Conservation (phyloP, 129 eudicot species). For the sunflower (Helianthus annuus) region DNA sequence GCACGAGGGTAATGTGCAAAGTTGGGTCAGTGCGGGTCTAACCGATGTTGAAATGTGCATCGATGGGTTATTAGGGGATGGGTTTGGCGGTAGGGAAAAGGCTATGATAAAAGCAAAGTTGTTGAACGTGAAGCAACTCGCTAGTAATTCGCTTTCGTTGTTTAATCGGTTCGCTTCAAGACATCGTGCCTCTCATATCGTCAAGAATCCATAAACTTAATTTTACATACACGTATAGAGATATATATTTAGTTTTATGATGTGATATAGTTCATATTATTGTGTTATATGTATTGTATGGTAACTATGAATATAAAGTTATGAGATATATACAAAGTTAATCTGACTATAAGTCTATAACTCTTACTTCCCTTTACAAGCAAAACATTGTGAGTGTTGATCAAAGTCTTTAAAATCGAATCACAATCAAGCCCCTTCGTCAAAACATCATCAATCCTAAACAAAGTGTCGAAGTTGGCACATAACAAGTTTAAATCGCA, state of each 20-base stretch:
- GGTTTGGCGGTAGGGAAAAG: slow-evolving; percentile 44
- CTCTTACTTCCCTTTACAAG: no score
- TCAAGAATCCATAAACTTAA: slow-evolving; percentile 37
- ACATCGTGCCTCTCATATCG: slow-evolving; percentile 50
- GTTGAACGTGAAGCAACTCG: slow-evolving; percentile 55
- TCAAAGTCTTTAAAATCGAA: no score
- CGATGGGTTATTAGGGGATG: slow-evolving; percentile 51
- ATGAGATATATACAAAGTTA: neutral
- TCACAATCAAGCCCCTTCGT: no score
- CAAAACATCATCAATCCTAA: no score
- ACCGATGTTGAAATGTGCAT: slow-evolving; percentile 53
- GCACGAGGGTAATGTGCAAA: slow-evolving; percentile 60
- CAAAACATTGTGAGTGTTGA: no score
- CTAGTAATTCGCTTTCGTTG: slow-evolving; percentile 69
- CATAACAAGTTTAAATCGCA: no score
- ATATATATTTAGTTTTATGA: slow-evolving; percentile 11
- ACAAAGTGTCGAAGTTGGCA: no score
- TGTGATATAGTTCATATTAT: slow-evolving; percentile 13
- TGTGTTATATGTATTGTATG: slow-evolving; percentile 6
- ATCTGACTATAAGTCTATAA: no score
- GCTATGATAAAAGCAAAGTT: slow-evolving; percentile 59
- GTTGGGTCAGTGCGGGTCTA: slow-evolving; percentile 76
- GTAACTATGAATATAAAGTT: neutral
- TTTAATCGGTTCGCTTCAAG: slow-evolving; percentile 54
- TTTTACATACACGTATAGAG: neutral